phyloP scores from a whole-genome alignment of 2,329 filamentous ascomycete species.

The Ophiostoma sp. region DNA sequence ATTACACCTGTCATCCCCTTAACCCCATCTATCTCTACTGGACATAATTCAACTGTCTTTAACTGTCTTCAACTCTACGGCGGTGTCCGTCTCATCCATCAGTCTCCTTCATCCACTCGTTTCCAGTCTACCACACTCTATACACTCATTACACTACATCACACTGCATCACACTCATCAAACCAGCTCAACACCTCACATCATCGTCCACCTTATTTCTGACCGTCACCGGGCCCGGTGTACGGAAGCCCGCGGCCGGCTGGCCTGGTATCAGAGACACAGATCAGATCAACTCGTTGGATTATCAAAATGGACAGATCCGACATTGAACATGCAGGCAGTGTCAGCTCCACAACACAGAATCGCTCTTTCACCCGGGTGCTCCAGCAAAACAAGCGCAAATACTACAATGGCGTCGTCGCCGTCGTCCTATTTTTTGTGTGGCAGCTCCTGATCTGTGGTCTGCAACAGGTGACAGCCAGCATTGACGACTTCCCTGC shows the following conservation, averaged over 20 bases:
- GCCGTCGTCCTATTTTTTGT: constrained; percentile 37
- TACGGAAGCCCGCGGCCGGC: constrained; percentile 18
- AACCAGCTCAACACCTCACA: not conserved
- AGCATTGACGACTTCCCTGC: constrained; percentile 40
- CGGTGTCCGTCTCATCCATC: not conserved
- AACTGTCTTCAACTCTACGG: not conserved
- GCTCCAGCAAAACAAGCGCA: not conserved
- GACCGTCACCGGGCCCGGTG: constrained; percentile 21
- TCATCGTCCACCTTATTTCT: not conserved
- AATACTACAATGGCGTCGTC: constrained; percentile 30
- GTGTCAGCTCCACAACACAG: not conserved
- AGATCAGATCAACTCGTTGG: not conserved
- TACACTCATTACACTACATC: too few relatives aligned
- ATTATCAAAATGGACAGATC: not conserved
- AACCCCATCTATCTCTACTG: too few relatives aligned
- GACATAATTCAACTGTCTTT: too few relatives aligned
- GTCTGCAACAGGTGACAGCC: constrained; percentile 36
- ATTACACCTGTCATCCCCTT: not conserved
- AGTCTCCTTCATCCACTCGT: not conserved
- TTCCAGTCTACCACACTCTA: not conserved
- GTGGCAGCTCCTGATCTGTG: constrained; percentile 45
- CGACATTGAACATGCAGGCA: not conserved
- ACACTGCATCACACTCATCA: too few relatives aligned
- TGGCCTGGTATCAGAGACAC: constrained; percentile 6
- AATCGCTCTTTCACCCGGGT: not conserved